Evolutionary conservation across 345 rosid genomes (phyloP).

Genomic region (Eucalyptus curtisii): DNA sequence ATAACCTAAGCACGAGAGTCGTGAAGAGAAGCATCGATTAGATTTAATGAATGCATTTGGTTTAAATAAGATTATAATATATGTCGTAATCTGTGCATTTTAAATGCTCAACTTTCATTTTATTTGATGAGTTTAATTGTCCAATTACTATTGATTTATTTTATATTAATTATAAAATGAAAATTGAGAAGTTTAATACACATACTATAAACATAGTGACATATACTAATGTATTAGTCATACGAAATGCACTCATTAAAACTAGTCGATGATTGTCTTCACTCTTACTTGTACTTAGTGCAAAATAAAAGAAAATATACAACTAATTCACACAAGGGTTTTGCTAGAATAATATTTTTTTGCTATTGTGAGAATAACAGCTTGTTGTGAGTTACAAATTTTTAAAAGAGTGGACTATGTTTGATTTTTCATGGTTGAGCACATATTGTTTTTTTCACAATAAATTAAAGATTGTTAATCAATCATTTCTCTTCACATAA

Average conservation of each 20-base stretch:
- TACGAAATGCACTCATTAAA: neutral
- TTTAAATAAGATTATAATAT: neutral
- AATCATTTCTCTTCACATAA: neutral
- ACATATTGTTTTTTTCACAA: no score
- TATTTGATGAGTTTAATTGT: neutral
- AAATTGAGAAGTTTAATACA: neutral
- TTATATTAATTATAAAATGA: neutral
- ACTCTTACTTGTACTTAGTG: neutral
- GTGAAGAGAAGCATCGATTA: neutral
- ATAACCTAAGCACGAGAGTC: neutral
- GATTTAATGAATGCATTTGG: neutral
- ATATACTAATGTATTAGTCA: neutral
- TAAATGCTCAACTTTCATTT: neutral
- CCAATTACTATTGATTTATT: neutral
- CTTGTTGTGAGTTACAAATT: no score
- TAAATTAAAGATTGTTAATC: no score
- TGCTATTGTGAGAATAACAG: fast-evolving
- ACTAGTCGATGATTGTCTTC: neutral
- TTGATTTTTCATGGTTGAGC: no score
- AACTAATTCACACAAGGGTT: neutral
- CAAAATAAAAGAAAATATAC: neutral
- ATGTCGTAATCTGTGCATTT: neutral
- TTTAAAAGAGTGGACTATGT: fast-evolving
- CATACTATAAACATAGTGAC: neutral
- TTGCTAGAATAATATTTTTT: no score